phyloP scores from a whole-genome alignment of 306 rosid genomes.

The Acacia crassicarpa region DNA sequence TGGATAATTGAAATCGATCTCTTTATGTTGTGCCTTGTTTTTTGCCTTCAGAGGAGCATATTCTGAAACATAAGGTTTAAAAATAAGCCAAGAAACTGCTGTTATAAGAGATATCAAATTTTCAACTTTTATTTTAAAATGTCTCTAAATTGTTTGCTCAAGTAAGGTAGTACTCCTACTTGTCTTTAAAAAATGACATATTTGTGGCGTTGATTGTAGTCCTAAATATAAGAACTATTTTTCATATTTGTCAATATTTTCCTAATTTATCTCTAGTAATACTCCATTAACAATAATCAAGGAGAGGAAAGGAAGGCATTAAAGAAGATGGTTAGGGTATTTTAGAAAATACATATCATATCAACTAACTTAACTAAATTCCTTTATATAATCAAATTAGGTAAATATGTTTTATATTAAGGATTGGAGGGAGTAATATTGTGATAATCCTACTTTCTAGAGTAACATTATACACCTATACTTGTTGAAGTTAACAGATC shows the following conservation, averaged over 20 bases:
- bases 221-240: too few relatives aligned
- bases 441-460: background rate
- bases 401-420: too few relatives aligned
- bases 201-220: too few relatives aligned
- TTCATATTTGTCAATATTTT: too few relatives aligned
- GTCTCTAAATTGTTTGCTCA: background rate
- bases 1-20: background rate
- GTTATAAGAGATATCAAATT: slow-evolving; percentile 7
- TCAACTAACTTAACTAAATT: too few relatives aligned
- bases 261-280: too few relatives aligned
- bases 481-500: background rate
- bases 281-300: too few relatives aligned
- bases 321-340: too few relatives aligned
- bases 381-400: too few relatives aligned
- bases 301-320: too few relatives aligned
- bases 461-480: background rate
- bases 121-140: slow-evolving; percentile 16
- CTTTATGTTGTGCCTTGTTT: background rate
- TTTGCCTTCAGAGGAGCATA: slow-evolving; percentile 16
- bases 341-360: too few relatives aligned
- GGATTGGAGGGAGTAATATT: background rate
- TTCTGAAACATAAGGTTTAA: background rate
- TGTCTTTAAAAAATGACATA: too few relatives aligned
- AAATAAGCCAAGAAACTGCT: background rate
- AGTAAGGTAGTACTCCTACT: background rate